Evolutionary conservation across 805 yeast genomes (phyloP), one percentile per base, ranked within the genome.

Genomic region (Zygosaccharomyces gambellarensis): DNA sequence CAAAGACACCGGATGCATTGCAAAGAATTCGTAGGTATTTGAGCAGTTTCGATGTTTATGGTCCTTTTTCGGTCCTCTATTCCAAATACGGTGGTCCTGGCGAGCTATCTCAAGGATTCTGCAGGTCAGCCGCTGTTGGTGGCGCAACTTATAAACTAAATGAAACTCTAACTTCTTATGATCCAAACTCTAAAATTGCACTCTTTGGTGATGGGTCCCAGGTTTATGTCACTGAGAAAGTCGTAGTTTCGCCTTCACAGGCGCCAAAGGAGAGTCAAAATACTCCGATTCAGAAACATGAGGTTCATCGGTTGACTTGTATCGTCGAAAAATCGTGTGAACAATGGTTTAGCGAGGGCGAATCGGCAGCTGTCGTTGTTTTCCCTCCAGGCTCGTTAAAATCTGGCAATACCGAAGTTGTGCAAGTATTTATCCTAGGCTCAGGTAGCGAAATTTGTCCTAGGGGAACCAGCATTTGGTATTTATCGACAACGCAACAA

Each of bases 51-150:
- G 96, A 90, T 59, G 88, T 90, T 3, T 94, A 90, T 67, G 99
- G 99, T 11, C 85, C 82, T 55, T 92, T 94, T 76, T 97, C 99
- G 2, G 95, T 87, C 10, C 75, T 92, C 72, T 84, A 84, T 59
- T 86, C 95, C 45, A 92, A 89, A 73, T 92, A 83, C 70, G 99
- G 98, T 49, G 95, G 96, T 2, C 90, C 96, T 0, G 97, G 98
- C 46, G 99, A 92, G 69, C 73, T 92, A 25, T 83, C 96, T 12
- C 99, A 92, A 71, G 99, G 97, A 1, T 92, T 94, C 68, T 92
- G 97, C 71, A 78, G 99, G 59, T 86, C 95, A 50, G 98, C 98
- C 3, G 99, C 99, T 11, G 98, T 92, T 54, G 98, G 94, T 17
- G 98, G 98, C 47, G 85, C 97, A 47, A 88, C 95, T 30, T 92